Percentiles rank a stretch among this genome's conserved stretches.
Conservation (phyloP, 2,329 filamentous ascomycete species). For the Tolypocladium paradoxum region DNA sequence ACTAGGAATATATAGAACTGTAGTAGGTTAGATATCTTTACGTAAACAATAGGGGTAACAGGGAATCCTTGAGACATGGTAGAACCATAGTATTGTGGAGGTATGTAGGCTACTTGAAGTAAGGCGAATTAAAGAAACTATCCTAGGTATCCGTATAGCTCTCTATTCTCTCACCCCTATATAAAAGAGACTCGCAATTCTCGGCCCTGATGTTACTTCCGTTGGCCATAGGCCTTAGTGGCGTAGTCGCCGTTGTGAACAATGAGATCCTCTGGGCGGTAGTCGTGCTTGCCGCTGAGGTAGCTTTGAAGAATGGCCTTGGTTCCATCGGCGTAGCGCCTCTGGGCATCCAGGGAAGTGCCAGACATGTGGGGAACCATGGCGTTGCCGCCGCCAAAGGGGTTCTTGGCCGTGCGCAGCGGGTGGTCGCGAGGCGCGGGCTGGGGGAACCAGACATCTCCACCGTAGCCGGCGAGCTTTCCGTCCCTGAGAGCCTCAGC, state of each 20-base stretch:
- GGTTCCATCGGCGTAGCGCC: conserved; percentile 76
- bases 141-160: background rate
- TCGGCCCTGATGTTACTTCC: conserved; percentile 28
- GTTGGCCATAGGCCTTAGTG: conserved; percentile 85
- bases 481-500: conserved; percentile 85
- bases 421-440: conserved; percentile 88
- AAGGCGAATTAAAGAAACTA: background rate
- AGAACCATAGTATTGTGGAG: no score
- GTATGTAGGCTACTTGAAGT: no score
- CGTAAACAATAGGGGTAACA: no score
- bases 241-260: conserved; percentile 85
- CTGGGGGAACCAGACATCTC: conserved; percentile 96
- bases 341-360: conserved; percentile 95
- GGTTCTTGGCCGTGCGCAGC: conserved; percentile 86
- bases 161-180: background rate
- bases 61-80: no score
- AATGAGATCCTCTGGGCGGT: conserved; percentile 83
- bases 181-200: background rate
- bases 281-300: conserved; percentile 78
- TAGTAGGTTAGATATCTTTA: no score
- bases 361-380: conserved; percentile 99
- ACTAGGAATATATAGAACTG: no score
- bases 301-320: conserved; percentile 90
- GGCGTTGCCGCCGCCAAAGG: conserved; percentile 93
- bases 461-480: conserved; percentile 81